A percentile compares a stretch with the other conserved stretches of the same genome.
phyloP scores from a whole-genome alignment of 2,329 filamentous ascomycete genomes.

The Neoarthrinium moseri region DNA sequence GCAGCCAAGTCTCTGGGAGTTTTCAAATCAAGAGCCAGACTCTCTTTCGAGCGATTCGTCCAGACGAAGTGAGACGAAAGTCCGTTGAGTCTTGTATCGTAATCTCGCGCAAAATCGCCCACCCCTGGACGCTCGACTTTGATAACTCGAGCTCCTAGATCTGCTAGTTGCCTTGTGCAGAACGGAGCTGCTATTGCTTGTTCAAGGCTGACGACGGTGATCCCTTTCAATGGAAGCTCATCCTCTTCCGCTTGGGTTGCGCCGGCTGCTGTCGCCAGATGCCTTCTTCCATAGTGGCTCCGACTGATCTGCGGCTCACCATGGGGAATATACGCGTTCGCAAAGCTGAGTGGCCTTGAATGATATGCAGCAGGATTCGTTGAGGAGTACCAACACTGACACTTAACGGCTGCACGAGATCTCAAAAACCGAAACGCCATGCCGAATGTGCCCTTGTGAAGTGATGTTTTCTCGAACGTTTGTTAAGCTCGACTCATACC shows the following conservation, averaged over 20 bases:
- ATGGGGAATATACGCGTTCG: too few relatives aligned
- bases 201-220: constrained; percentile 51
- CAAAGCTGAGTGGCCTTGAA: too few relatives aligned
- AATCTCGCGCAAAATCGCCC: constrained; percentile 52
- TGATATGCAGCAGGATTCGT: too few relatives aligned
- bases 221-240: constrained; percentile 35
- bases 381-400: not conserved
- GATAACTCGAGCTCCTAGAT: constrained; percentile 53
- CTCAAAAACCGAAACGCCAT: not conserved
- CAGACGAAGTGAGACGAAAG: constrained; percentile 55
- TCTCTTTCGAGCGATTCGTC: constrained; percentile 54
- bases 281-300: too few relatives aligned
- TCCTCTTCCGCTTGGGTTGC: not conserved
- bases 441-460: too few relatives aligned
- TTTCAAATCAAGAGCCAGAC: constrained; percentile 49
- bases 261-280: not conserved
- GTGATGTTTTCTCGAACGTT: too few relatives aligned
- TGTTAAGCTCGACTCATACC: too few relatives aligned
- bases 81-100: constrained; percentile 48
- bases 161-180: constrained; percentile 52
- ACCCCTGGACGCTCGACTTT: constrained; percentile 51
- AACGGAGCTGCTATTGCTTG: constrained; percentile 55
- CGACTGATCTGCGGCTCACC: too few relatives aligned
- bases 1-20: constrained; percentile 37
- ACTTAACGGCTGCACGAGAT: not conserved